Conservation (phyloP, 768 basidiomycete species). For the Boletus reticuloceps region DNA sequence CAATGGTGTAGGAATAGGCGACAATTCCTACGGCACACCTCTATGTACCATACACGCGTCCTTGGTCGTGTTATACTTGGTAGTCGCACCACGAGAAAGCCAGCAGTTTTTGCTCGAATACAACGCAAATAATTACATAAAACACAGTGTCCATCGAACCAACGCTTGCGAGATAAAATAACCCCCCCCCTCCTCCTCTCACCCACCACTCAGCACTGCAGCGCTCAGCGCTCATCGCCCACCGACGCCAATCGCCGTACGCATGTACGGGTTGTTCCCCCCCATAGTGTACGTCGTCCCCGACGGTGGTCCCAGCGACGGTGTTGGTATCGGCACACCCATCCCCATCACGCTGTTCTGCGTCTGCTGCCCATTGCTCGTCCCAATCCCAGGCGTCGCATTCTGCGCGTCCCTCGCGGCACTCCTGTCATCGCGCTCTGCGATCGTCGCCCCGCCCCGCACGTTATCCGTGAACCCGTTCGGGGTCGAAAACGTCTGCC, state of each 20-base stretch:
- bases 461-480: slow-evolving; percentile 67
- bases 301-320: slow-evolving; percentile 42
- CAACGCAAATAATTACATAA: slow-evolving; percentile 34
- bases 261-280: slow-evolving; percentile 61
- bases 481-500: slow-evolving; percentile 67
- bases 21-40: too few species aligned
- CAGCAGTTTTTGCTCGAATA: slow-evolving; percentile 10
- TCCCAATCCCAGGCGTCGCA: slow-evolving; percentile 47
- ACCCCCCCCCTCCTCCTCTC: background rate
- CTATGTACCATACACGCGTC: too few species aligned
- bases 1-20: too few species aligned
- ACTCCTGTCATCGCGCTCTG: slow-evolving; percentile 71
- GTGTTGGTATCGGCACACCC: slow-evolving; percentile 37
- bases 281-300: slow-evolving; percentile 60
- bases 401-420: slow-evolving; percentile 50
- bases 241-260: slow-evolving; percentile 55
- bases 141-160: slow-evolving; percentile 19
- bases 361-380: slow-evolving; percentile 21
- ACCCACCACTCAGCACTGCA: background rate
- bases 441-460: slow-evolving; percentile 75
- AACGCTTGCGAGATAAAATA: slow-evolving; percentile 22
- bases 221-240: slow-evolving; percentile 37
- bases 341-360: slow-evolving; percentile 52
- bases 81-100: too few species aligned
- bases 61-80: too few species aligned